A percentile compares a stretch with the other conserved stretches of the same genome.
phyloP scores from a whole-genome alignment of 495 filamentous ascomycete genomes.

The Cercophora newfieldiana region DNA sequence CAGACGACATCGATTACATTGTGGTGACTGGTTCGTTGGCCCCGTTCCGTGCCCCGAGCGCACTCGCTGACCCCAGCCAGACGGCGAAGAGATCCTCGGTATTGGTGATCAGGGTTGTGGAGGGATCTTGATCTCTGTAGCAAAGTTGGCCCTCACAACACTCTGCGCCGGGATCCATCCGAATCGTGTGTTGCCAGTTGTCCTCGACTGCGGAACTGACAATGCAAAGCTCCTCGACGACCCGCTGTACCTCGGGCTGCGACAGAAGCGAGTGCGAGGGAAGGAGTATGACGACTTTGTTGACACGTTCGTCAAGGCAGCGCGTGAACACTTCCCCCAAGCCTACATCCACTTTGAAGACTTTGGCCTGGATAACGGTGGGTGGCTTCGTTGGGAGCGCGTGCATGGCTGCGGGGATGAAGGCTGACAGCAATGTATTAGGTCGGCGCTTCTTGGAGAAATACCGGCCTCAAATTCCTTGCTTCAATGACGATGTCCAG shows the following conservation, averaged over 20 bases:
- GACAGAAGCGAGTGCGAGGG: constrained; percentile 63
- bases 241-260: constrained; percentile 76
- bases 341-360: constrained; percentile 84
- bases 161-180: constrained; percentile 85
- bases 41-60: neutral
- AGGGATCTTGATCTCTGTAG: constrained; percentile 79
- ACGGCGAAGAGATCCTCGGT: constrained; percentile 70
- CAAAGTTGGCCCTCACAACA: constrained; percentile 80
- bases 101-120: constrained; percentile 93
- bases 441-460: constrained; percentile 68
- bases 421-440: constrained; percentile 14
- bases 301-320: constrained; percentile 67
- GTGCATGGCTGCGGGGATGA: neutral
- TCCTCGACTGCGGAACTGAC: constrained; percentile 86
- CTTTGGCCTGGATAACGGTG: constrained; percentile 57
- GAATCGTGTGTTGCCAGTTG: constrained; percentile 74
- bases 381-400: neutral
- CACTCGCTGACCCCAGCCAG: constrained; percentile 29
- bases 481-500: constrained; percentile 93
- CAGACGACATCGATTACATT: constrained; percentile 83
- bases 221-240: constrained; percentile 78
- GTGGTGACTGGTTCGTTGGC: constrained; percentile 68
- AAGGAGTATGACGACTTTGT: constrained; percentile 79
- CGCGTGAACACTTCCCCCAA: constrained; percentile 68
- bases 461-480: constrained; percentile 69